These are phyloP conservation scores for Xylaria intraflava DNA, from an alignment of 495 filamentous ascomycete species.

Conservation along the genomic window DNA sequence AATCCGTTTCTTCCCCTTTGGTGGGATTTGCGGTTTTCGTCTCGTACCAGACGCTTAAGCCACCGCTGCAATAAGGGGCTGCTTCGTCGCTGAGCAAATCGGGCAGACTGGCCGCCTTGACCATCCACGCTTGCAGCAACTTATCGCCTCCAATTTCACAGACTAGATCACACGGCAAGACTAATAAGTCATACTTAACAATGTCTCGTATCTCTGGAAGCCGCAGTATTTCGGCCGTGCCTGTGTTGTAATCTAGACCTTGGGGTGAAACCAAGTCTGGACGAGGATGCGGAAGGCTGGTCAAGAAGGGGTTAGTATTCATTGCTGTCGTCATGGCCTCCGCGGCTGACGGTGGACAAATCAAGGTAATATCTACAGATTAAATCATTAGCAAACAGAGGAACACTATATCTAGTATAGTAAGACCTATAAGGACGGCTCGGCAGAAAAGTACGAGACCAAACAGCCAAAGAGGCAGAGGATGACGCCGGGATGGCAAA, in stretches of 20 bases:
- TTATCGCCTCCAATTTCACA: constrained; percentile 80
- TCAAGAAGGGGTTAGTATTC: constrained; percentile 80
- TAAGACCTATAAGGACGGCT: neutral
- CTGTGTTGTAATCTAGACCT: constrained; percentile 66
- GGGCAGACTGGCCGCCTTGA: constrained; percentile 62
- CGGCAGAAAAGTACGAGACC: neutral
- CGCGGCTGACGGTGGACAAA: constrained; percentile 70
- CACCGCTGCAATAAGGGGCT: constrained; percentile 50
- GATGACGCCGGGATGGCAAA: neutral
- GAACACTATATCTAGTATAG: neutral
- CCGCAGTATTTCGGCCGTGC: constrained; percentile 85
- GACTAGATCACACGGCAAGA: constrained; percentile 89
- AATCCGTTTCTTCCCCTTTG: constrained; percentile 89
- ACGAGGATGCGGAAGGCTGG: constrained; percentile 66
- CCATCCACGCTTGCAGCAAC: constrained; percentile 87
- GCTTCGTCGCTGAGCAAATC: constrained; percentile 37
- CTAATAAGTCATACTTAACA: constrained; percentile 78
- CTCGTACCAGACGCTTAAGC: constrained; percentile 80
- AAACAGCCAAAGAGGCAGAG: neutral
- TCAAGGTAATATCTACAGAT: constrained; percentile 65
- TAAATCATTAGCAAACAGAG: constrained; percentile 7
- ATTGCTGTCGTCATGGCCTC: constrained; percentile 69
- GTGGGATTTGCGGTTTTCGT: constrained; percentile 67
- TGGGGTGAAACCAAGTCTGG: constrained; percentile 69
- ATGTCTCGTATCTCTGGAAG: constrained; percentile 62